phyloP scores from a whole-genome alignment of 2,329 filamentous ascomycete genomes.

The Sporothrix pseudoabietina region DNA sequence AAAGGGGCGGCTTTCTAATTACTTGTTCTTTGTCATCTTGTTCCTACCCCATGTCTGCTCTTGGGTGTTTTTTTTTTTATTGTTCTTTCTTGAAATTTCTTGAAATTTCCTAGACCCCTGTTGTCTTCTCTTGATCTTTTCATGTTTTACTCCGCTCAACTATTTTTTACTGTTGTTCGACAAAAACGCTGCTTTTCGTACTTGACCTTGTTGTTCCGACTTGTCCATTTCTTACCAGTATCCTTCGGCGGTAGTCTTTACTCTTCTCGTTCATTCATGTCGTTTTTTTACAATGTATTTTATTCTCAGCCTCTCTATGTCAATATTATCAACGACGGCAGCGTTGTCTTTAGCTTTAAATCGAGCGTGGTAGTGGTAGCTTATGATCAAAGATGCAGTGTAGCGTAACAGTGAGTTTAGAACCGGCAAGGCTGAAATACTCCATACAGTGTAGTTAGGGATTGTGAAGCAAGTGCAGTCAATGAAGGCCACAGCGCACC shows the following conservation, averaged over 20 bases:
- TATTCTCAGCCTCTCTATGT: background rate
- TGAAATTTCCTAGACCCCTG: background rate
- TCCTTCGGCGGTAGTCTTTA: background rate
- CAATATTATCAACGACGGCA: background rate
- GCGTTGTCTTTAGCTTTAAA: background rate
- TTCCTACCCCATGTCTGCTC: background rate
- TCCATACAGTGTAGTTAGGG: background rate
- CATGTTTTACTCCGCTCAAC: background rate
- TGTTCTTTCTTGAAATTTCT: background rate
- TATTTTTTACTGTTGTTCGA: background rate
- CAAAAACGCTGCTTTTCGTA: background rate
- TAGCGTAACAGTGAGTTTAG: background rate
- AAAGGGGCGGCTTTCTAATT: background rate
- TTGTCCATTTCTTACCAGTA: background rate
- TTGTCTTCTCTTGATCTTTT: background rate
- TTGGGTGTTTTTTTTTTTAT: background rate
- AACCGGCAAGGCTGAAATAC: background rate
- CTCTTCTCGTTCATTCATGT: background rate
- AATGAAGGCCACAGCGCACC: too few relatives aligned
- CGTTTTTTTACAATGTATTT: background rate
- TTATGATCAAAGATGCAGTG: background rate
- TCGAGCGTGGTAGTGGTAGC: too few relatives aligned
- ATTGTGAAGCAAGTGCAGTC: background rate
- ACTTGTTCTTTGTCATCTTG: background rate
- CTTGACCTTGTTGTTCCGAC: background rate